Conservation (phyloP, 2,329 filamentous ascomycete species). For the Emmonsiellopsis sp. region DNA sequence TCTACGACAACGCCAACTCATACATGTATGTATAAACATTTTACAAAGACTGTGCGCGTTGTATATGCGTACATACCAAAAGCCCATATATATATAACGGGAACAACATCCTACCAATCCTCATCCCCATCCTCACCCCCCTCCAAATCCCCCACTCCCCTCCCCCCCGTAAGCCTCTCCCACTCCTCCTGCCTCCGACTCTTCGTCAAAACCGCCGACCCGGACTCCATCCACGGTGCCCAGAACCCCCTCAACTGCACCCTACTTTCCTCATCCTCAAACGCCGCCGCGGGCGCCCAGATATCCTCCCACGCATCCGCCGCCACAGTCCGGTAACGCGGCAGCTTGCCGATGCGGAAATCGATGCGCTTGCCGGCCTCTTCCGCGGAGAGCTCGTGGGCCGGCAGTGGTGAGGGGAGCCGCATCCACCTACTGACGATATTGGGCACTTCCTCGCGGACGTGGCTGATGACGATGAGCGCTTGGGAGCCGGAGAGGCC, state of each 20-base stretch:
- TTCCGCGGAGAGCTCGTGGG: neutral
- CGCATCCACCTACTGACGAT: slow-evolving; percentile 78
- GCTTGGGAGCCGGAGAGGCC: slow-evolving; percentile 67
- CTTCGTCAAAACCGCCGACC: neutral
- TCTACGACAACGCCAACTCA: too few species aligned
- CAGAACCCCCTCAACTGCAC: neutral
- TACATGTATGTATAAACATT: too few species aligned
- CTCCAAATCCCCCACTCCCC: neutral
- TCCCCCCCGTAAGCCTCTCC: neutral
- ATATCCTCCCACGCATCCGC: slow-evolving; percentile 11
- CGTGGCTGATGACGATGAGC: slow-evolving; percentile 84
- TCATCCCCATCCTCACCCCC: neutral
- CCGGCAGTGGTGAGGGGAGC: slow-evolving; percentile 40
- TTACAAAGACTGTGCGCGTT: too few species aligned
- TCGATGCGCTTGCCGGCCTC: neutral
- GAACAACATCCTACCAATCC: neutral
- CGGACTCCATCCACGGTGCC: neutral
- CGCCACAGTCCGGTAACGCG: slow-evolving; percentile 6
- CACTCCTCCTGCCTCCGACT: neutral
- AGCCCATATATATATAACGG: too few species aligned
- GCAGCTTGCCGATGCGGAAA: slow-evolving; percentile 9
- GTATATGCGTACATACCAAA: too few species aligned
- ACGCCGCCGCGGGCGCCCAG: slow-evolving; percentile 3
- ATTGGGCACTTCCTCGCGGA: slow-evolving; percentile 80
- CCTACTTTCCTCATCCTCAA: neutral